These are phyloP conservation scores for Lentinula edodes DNA, from an alignment of 768 basidiomycete genomes.

Conservation along the genomic window DNA sequence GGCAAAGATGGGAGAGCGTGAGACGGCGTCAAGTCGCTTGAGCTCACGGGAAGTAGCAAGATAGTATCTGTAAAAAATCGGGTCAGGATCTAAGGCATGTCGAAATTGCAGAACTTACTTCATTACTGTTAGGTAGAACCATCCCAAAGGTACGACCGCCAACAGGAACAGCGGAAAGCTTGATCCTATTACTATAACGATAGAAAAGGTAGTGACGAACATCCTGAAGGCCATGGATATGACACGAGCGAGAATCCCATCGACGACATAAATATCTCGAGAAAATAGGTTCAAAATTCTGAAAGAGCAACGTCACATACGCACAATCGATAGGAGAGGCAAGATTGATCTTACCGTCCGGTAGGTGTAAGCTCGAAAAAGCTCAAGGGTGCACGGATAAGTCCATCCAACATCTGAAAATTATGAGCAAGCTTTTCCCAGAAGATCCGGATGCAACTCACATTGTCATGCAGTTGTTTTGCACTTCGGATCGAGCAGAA, in stretches of 20 bases:
- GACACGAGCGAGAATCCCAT: conserved; percentile 75
- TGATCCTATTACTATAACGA: conserved; percentile 65
- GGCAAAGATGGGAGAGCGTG: conserved; percentile 87
- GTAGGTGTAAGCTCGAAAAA: conserved; percentile 91
- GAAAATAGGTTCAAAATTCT: conserved; percentile 91
- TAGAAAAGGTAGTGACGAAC: conserved; percentile 48
- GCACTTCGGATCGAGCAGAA: conserved; percentile 72
- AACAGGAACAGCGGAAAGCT: conserved; percentile 83
- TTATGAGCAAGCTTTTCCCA: neutral
- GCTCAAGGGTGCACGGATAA: conserved; percentile 78
- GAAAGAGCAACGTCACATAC: neutral
- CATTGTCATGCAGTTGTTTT: conserved; percentile 69
- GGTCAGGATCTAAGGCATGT: neutral
- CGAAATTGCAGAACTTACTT: conserved; percentile 38
- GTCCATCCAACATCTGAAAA: conserved; percentile 65
- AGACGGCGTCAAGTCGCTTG: conserved; percentile 84
- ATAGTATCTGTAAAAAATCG: conserved; percentile 57
- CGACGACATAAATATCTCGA: conserved; percentile 81
- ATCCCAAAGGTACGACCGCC: conserved; percentile 67
- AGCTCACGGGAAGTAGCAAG: conserved; percentile 82
- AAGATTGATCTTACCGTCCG: conserved; percentile 49
- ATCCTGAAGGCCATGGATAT: conserved; percentile 71
- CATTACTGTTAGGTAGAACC: conserved; percentile 80
- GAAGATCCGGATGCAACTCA: conserved; percentile 25
- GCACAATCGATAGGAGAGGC: neutral